Evolutionary conservation across 495 filamentous ascomycete genomes (phyloP).

Genomic region (Podospora appendiculata): DNA sequence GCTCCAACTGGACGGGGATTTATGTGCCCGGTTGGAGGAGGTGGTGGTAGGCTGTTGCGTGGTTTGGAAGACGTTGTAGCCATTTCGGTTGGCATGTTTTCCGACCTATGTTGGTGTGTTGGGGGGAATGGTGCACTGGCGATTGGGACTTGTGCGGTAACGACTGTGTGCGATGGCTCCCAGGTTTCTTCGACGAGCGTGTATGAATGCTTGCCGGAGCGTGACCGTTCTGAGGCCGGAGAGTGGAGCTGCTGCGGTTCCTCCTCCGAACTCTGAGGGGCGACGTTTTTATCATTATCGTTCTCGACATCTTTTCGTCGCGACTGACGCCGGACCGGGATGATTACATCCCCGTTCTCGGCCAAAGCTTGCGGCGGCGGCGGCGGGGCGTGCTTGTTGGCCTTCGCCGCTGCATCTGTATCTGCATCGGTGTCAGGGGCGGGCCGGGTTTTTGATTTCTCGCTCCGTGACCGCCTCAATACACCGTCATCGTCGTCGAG

Average conservation of each 20-base stretch:
- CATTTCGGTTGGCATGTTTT: neutral
- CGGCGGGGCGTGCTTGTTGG: neutral
- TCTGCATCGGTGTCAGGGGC: neutral
- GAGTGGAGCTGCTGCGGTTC: too few relatives aligned
- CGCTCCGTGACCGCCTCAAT: too few relatives aligned
- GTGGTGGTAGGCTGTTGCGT: neutral
- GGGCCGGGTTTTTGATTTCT: too few relatives aligned
- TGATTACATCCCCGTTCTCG: neutral
- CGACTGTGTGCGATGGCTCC: neutral
- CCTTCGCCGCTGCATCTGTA: neutral
- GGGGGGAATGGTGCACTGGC: neutral
- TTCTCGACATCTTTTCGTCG: neutral
- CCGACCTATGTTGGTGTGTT: neutral
- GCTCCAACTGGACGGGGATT: too few relatives aligned
- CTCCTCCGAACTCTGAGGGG: neutral
- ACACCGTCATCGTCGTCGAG: too few relatives aligned
- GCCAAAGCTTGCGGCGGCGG: conserved; percentile 4
- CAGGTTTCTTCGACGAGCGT: neutral
- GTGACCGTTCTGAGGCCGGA: neutral
- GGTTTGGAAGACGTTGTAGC: neutral
- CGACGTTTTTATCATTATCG: neutral
- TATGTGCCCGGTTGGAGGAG: neutral
- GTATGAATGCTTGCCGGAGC: neutral
- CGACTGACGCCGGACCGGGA: neutral
- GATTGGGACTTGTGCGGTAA: neutral